These are phyloP conservation scores for Aureobasidium sp. DNA, from an alignment of 2,329 filamentous ascomycete species.

Conservation along the genomic window DNA sequence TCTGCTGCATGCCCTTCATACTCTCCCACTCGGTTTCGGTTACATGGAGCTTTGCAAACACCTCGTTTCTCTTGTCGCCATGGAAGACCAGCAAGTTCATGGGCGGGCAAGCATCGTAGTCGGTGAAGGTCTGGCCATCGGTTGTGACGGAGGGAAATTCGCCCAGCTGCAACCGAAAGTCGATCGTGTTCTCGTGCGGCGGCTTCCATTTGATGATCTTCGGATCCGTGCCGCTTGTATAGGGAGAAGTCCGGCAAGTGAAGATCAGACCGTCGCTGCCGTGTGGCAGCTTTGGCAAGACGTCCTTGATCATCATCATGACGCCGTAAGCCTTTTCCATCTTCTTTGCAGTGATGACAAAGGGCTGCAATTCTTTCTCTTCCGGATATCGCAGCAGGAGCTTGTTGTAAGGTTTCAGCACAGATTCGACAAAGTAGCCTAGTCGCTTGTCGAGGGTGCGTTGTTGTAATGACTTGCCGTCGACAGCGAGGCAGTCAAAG, in stretches of 20 bases:
- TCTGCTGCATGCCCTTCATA: constrained; percentile 65
- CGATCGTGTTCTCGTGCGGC: constrained; percentile 87
- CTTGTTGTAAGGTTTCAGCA: constrained; percentile 63
- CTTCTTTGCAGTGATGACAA: constrained; percentile 77
- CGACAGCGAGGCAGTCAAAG: constrained; percentile 85
- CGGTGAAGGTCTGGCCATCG: constrained; percentile 57
- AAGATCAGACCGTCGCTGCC: constrained; percentile 97
- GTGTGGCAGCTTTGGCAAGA: constrained; percentile 77
- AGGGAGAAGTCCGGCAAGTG: constrained; percentile 82
- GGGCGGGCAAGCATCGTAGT: constrained; percentile 59
- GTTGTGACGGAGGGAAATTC: constrained; percentile 63
- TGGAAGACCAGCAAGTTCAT: constrained; percentile 61
- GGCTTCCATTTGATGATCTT: constrained; percentile 99
- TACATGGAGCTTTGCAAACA: constrained; percentile 62
- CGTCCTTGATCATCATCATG: constrained; percentile 83
- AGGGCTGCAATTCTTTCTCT: constrained; percentile 64
- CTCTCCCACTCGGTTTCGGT: constrained; percentile 74
- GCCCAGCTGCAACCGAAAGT: constrained; percentile 71
- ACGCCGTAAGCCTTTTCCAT: constrained; percentile 87
- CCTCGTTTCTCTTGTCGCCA: constrained; percentile 57
- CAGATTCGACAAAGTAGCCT: constrained; percentile 72
- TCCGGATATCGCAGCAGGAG: constrained; percentile 53
- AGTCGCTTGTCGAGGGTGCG: constrained; percentile 82
- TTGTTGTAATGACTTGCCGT: constrained; percentile 67
- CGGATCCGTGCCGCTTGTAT: constrained; percentile 82